phyloP scores from a whole-genome alignment of 2,329 filamentous ascomycete genomes.

The Hortaea sp. region DNA sequence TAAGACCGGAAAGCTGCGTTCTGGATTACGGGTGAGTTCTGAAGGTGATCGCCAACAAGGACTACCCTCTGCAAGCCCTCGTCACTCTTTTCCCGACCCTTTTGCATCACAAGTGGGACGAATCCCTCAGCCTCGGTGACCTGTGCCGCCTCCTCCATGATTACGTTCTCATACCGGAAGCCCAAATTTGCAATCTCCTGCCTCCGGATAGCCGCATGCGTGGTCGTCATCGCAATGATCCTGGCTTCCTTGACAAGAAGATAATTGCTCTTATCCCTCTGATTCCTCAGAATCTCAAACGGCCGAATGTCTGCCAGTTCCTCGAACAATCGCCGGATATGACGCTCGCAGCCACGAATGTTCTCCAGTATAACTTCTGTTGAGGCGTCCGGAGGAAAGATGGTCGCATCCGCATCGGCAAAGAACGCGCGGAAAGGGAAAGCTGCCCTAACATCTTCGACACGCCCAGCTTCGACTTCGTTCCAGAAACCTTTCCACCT shows the following conservation, averaged over 20 bases:
- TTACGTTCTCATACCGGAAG: slow-evolving; percentile 93
- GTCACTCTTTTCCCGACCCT: slow-evolving; percentile 30
- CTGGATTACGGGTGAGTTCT: slow-evolving; percentile 93
- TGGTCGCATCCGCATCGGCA: slow-evolving; percentile 70
- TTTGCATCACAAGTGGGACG: slow-evolving; percentile 87
- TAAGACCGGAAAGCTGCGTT: slow-evolving; percentile 90
- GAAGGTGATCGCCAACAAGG: slow-evolving; percentile 87
- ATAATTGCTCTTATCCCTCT: slow-evolving; percentile 91
- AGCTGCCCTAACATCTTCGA: slow-evolving; percentile 54
- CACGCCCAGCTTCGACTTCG: slow-evolving; percentile 38
- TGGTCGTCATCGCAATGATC: slow-evolving; percentile 97
- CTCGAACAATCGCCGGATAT: slow-evolving; percentile 81
- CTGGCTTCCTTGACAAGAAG: slow-evolving; percentile 91
- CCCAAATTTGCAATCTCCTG: slow-evolving; percentile 85
- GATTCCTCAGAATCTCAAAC: slow-evolving; percentile 83
- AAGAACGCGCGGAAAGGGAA: slow-evolving; percentile 92
- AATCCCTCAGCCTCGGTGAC: slow-evolving; percentile 97
- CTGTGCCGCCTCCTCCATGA: slow-evolving; percentile 98
- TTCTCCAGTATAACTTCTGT: slow-evolving; percentile 64
- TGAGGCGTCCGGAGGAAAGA: slow-evolving; percentile 60
- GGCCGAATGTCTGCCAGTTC: slow-evolving; percentile 88
- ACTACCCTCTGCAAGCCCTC: slow-evolving; percentile 76
- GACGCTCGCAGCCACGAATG: slow-evolving; percentile 73
- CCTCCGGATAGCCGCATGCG: slow-evolving; percentile 88
- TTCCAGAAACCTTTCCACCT: slow-evolving; percentile 81